Evolutionary conservation across 306 rosid species (phyloP).

Genomic region (Delonix regia): DNA sequence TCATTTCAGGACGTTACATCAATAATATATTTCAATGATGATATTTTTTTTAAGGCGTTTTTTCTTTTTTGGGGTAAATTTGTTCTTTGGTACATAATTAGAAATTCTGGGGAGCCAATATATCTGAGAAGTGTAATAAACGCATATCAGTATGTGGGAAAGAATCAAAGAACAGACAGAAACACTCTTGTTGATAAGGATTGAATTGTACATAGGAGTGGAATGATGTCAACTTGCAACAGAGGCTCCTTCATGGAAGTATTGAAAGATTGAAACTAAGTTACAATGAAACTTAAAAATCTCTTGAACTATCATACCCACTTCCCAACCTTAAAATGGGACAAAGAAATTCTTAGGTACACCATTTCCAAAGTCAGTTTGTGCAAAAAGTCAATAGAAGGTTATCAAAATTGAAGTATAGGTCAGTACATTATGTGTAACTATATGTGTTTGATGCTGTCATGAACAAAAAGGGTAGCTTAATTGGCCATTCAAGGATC

Average conservation of each 20-base stretch:
- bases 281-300: background rate
- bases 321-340: no score
- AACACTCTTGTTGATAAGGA: background rate
- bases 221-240: background rate
- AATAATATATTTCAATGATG: background rate
- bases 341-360: no score
- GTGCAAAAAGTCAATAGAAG: no score
- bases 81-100: background rate
- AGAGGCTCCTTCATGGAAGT: no score
- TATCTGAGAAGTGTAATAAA: constrained; percentile 1
- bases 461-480: no score
- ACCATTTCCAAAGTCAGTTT: no score
- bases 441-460: no score
- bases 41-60: background rate
- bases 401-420: no score
- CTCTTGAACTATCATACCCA: background rate
- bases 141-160: constrained; percentile 13
- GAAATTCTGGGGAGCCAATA: background rate
- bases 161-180: constrained; percentile 21
- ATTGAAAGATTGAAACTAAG: no score
- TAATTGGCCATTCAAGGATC: no score
- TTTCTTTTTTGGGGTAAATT: background rate
- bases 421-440: no score
- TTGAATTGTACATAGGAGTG: background rate
- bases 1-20: constrained; percentile 10